phyloP scores from a whole-genome alignment of 2,329 filamentous ascomycete species.

The Nemania bipapillata region DNA sequence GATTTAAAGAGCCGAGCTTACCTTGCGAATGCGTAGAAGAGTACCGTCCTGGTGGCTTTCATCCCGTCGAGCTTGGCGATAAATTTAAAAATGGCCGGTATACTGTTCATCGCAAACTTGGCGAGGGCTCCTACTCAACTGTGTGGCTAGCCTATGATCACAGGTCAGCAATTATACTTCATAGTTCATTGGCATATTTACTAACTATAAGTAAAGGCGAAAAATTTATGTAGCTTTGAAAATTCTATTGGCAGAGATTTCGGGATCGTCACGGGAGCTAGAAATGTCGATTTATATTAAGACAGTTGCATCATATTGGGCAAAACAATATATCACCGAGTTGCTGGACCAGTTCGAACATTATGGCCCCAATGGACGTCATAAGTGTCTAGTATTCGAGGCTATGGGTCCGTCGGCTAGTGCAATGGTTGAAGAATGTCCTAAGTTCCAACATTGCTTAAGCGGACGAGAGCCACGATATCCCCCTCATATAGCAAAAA shows the following conservation, averaged over 20 bases:
- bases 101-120: conserved; percentile 48
- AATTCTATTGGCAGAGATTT: conserved; percentile 36
- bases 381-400: conserved; percentile 58
- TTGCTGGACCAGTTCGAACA: conserved; percentile 54
- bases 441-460: conserved; percentile 46
- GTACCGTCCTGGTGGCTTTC: conserved; percentile 47
- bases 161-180: too few relatives aligned
- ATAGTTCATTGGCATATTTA: conserved; percentile 18
- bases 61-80: conserved; percentile 47
- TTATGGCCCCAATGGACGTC: conserved; percentile 57
- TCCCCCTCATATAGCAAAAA: conserved; percentile 56
- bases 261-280: conserved; percentile 37
- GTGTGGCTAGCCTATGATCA: conserved; percentile 49
- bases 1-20: conserved; percentile 45
- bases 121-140: conserved; percentile 46
- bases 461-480: conserved; percentile 50
- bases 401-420: conserved; percentile 56
- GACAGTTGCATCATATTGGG: conserved; percentile 35
- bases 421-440: conserved; percentile 51
- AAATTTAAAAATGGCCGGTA: conserved; percentile 46
- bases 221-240: conserved; percentile 48
- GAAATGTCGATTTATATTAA: conserved; percentile 38
- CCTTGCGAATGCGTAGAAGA: conserved; percentile 48
- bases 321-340: conserved; percentile 49
- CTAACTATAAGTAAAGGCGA: conserved; percentile 40